phyloP scores from a whole-genome alignment of 345 rosid genomes.

The Melaleuca quinquenervia region DNA sequence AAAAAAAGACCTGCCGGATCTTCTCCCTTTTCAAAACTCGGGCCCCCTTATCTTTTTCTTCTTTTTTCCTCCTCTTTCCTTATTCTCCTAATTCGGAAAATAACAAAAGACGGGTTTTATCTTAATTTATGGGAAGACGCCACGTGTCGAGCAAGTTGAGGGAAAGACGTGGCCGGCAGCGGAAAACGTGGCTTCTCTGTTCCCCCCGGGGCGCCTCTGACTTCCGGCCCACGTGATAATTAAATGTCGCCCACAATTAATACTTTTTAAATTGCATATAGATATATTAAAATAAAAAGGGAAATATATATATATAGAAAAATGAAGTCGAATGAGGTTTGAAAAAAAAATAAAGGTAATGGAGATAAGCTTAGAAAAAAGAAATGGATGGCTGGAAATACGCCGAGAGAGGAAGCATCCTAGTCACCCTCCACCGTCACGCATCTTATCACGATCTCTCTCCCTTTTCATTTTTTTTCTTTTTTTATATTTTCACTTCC shows the following conservation, averaged over 20 bases:
- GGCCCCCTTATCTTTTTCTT: background rate
- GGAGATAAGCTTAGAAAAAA: background rate
- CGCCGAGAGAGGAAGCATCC: background rate
- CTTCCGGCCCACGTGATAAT: constrained; percentile 3
- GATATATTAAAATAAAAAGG: background rate
- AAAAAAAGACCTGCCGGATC: background rate
- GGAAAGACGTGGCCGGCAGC: constrained; percentile 5
- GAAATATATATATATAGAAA: background rate
- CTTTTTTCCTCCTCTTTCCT: background rate
- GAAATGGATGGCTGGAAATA: background rate
- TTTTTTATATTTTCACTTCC: background rate
- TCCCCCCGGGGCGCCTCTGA: background rate
- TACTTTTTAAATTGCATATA: background rate
- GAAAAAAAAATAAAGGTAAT: background rate
- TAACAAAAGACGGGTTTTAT: background rate
- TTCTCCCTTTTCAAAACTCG: background rate
- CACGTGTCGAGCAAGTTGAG: background rate
- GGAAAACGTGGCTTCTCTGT: background rate
- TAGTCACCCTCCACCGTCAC: background rate
- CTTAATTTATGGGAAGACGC: background rate
- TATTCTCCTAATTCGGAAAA: no score
- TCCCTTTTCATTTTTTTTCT: background rate
- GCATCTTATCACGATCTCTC: background rate
- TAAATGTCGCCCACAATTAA: background rate
- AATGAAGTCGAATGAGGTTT: background rate